Evolutionary conservation across 1,284 basidiomycete genomes (phyloP).

Genomic region (Ustilago cynodontis): DNA sequence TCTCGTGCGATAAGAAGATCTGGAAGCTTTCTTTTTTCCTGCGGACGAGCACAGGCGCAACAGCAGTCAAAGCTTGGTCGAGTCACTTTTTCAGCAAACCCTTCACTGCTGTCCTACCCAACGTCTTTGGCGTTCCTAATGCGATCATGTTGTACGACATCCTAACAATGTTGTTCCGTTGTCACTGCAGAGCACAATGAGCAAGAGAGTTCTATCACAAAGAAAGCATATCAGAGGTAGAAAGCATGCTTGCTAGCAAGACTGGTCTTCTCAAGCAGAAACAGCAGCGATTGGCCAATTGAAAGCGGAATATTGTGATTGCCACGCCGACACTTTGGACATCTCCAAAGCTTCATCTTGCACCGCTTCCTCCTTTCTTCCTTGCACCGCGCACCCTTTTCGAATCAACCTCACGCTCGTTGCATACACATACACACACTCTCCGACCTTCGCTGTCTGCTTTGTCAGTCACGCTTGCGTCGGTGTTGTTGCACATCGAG

Average conservation of each 20-base stretch:
- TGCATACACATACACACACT: no score
- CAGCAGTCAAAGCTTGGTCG: conserved; percentile 14
- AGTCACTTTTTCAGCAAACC: conserved; percentile 30
- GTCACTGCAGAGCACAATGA: no score
- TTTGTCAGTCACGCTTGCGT: conserved; percentile 9
- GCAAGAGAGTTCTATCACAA: neutral
- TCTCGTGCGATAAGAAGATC: conserved; percentile 50
- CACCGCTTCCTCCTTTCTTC: neutral
- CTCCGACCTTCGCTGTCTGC: conserved; percentile 8
- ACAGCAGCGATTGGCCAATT: no score
- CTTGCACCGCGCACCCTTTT: neutral
- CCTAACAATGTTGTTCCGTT: neutral
- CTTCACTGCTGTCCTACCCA: no score
- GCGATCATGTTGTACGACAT: neutral
- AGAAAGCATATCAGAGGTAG: neutral
- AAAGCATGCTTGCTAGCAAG: neutral
- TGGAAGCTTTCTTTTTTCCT: conserved; percentile 5
- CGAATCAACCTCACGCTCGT: conserved; percentile 6
- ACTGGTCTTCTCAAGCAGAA: neutral
- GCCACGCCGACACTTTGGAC: conserved; percentile 7
- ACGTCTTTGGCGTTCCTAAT: no score
- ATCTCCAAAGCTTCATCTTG: no score
- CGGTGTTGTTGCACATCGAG: conserved; percentile 29
- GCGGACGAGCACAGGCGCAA: conserved; percentile 1
- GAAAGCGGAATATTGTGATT: neutral